Evolutionary conservation across 164 flowering plant species (phyloP).

Genomic region (Stephania yunnanensis): DNA sequence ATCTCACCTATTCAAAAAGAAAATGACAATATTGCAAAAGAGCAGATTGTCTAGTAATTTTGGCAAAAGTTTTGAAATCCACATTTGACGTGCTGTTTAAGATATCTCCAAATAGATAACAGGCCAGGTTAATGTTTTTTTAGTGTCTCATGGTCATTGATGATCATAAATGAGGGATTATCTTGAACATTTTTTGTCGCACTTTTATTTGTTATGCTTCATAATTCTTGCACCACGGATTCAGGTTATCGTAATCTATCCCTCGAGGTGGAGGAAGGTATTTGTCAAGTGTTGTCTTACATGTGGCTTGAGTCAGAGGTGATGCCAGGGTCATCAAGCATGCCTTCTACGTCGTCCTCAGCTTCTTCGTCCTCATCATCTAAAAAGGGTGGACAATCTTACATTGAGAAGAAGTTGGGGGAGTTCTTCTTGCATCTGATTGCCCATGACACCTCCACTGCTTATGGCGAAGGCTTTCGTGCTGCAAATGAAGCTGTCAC

Average conservation of each 20-base stretch:
- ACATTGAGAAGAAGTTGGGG: conserved; percentile 64
- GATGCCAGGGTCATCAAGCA: conserved; percentile 42
- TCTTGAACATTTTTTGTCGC: background rate
- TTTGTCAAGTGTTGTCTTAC: conserved; percentile 84
- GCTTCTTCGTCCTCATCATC: conserved; percentile 57
- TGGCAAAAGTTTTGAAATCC: background rate
- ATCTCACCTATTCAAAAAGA: background rate
- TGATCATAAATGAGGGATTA: background rate
- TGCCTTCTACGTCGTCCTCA: conserved; percentile 58
- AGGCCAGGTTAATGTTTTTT: background rate
- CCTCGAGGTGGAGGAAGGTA: conserved; percentile 93
- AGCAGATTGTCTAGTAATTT: background rate
- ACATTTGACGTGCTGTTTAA: background rate
- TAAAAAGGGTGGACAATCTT: conserved; percentile 71
- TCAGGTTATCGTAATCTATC: conserved; percentile 74
- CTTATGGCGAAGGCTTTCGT: conserved; percentile 87
- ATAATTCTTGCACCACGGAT: background rate
- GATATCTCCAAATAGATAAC: background rate
- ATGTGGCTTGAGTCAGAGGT: conserved; percentile 98
- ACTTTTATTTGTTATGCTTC: background rate
- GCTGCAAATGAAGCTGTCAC: conserved; percentile 78
- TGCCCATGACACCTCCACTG: conserved; percentile 75
- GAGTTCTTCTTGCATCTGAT: conserved; percentile 91
- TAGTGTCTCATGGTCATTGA: background rate
- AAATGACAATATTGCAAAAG: background rate